phyloP scores from a whole-genome alignment of 768 basidiomycete species.

The Lactifluus pinguis region DNA sequence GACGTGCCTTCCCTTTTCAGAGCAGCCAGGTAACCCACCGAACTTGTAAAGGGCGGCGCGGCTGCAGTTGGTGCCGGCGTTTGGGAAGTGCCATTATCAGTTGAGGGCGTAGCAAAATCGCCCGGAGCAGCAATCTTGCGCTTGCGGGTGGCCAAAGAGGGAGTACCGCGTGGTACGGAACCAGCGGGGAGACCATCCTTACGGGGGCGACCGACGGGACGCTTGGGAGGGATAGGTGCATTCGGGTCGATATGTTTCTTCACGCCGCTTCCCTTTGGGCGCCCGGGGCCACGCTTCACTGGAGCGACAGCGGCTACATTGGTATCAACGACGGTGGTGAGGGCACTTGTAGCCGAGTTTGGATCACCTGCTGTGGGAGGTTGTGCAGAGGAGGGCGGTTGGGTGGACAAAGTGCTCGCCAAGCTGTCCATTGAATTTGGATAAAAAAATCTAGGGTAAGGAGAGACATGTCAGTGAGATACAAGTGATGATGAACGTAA shows the following conservation, averaged over 20 bases:
- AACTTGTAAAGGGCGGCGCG: slow-evolving; percentile 12
- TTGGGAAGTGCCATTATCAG: neutral
- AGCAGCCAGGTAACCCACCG: slow-evolving; percentile 6
- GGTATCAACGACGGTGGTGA: neutral
- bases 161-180: slow-evolving; percentile 40
- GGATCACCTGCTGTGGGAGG: neutral
- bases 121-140: slow-evolving; percentile 24
- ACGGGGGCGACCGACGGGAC: slow-evolving; percentile 72
- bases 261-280: slow-evolving; percentile 75
- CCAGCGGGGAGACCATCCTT: slow-evolving; percentile 79
- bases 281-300: slow-evolving; percentile 60
- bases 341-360: neutral
- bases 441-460: neutral
- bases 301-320: slow-evolving; percentile 22
- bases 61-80: slow-evolving; percentile 5
- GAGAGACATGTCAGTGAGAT: neutral
- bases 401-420: slow-evolving; percentile 5
- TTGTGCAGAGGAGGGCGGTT: slow-evolving; percentile 4
- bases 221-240: slow-evolving; percentile 49
- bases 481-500: neutral
- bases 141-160: slow-evolving; percentile 21
- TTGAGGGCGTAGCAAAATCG: slow-evolving; percentile 22
- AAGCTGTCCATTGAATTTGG: slow-evolving; percentile 10
- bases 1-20: neutral
- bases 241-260: slow-evolving; percentile 37